These are phyloP conservation scores for Tulasnella sp. DNA, from an alignment of 768 basidiomycete species.

Conservation along the genomic window DNA sequence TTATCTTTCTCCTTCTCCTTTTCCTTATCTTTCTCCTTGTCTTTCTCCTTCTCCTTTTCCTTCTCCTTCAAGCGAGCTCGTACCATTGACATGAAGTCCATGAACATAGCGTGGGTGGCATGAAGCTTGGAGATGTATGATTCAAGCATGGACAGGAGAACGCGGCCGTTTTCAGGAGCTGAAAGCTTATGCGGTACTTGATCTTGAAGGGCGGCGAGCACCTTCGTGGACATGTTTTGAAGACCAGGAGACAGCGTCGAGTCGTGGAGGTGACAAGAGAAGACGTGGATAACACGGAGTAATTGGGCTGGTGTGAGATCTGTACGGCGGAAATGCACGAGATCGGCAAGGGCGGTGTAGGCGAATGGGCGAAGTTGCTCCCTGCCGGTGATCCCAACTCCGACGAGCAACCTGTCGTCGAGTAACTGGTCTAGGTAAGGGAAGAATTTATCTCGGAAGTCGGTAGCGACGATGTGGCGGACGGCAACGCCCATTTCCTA, in stretches of 20 bases:
- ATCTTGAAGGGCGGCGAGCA: constrained; percentile 87
- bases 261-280: constrained; percentile 86
- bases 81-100: constrained; percentile 48
- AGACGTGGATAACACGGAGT: constrained; percentile 72
- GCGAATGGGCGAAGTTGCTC: constrained; percentile 80
- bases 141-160: constrained; percentile 75
- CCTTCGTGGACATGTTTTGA: constrained; percentile 87
- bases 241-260: constrained; percentile 72
- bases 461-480: constrained; percentile 78
- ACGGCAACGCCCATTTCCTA: constrained; percentile 92
- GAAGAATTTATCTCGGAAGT: constrained; percentile 72
- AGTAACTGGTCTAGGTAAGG: constrained; percentile 84
- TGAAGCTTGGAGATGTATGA: constrained; percentile 81
- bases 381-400: constrained; percentile 74
- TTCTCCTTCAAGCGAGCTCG: constrained; percentile 48
- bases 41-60: constrained; percentile 25
- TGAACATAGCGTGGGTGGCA: constrained; percentile 64
- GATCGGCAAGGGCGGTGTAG: constrained; percentile 85
- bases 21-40: constrained; percentile 42
- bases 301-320: constrained; percentile 78
- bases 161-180: constrained; percentile 58
- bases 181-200: constrained; percentile 73
- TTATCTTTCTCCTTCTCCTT: constrained; percentile 29
- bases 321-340: constrained; percentile 83
- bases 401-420: constrained; percentile 85